Conservation (phyloP, 805 yeast species). For the Lachancea quebecensis region DNA sequence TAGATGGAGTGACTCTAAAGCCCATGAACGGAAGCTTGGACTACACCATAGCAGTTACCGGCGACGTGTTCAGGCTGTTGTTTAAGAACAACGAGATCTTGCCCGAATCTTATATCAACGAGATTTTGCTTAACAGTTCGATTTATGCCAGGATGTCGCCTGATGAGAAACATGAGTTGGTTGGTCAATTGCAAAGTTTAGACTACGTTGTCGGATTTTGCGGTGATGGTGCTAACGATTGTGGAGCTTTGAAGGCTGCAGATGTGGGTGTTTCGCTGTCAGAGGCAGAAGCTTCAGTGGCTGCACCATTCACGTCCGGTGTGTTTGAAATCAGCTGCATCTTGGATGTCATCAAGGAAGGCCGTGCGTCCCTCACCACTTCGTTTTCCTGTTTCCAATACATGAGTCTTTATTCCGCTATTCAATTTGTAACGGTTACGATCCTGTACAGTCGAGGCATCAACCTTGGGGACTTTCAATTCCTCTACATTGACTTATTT, state of each 20-base stretch:
- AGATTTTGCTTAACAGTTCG: constrained; percentile 61
- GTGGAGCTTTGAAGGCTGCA: constrained; percentile 97
- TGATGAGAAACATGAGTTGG: constrained; percentile 95
- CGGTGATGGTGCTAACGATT: constrained; percentile 99
- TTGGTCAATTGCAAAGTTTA: constrained; percentile 71
- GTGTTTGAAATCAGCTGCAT: constrained; percentile 90
- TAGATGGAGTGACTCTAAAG: constrained; percentile 60
- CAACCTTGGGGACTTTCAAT: constrained; percentile 94
- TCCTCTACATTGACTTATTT: constrained; percentile 84
- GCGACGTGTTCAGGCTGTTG: constrained; percentile 80
- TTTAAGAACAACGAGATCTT: constrained; percentile 37
- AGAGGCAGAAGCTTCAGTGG: constrained; percentile 97
- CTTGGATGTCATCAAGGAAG: constrained; percentile 83
- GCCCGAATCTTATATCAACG: constrained; percentile 39
- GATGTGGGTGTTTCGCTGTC: constrained; percentile 94
- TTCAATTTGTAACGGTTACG: constrained; percentile 85
- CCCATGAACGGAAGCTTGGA: constrained; percentile 37
- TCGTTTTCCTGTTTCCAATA: constrained; percentile 95
- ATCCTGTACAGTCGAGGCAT: constrained; percentile 82
- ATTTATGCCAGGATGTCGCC: constrained; percentile 98
- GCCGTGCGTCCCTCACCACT: constrained; percentile 90
- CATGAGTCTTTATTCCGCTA: constrained; percentile 95
- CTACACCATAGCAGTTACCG: constrained; percentile 80
- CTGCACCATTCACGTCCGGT: constrained; percentile 95
- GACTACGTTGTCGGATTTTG: constrained; percentile 96